Conservation (phyloP, 2,329 filamentous ascomycete genomes). For the Aciculosporium take region DNA sequence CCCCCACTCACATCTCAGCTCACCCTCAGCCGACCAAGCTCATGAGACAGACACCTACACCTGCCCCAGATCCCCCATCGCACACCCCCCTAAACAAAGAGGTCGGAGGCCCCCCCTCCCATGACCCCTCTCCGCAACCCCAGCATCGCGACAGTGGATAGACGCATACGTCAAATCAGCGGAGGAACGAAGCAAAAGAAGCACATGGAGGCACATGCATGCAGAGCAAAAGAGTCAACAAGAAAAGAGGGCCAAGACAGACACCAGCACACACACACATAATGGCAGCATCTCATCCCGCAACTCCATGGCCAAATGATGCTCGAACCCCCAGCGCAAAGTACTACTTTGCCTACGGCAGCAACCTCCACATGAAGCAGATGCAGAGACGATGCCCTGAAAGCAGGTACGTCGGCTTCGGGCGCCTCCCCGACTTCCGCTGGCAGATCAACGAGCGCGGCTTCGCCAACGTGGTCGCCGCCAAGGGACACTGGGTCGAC, state of each 20-base stretch:
- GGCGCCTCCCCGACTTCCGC: conserved; percentile 22
- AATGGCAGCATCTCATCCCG: not conserved
- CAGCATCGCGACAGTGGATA: not conserved
- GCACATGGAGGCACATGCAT: not conserved
- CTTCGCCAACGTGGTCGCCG: conserved; percentile 27
- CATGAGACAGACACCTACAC: not conserved
- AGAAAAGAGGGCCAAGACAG: too few species aligned
- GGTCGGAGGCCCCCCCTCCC: not conserved
- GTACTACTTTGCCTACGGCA: conserved; percentile 33
- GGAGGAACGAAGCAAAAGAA: not conserved
- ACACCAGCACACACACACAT: not conserved
- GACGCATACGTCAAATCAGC: not conserved
- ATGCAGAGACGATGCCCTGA: conserved; percentile 30
- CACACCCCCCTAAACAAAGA: not conserved
- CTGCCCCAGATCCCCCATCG: not conserved
- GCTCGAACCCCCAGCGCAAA: conserved; percentile 9
- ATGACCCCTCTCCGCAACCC: not conserved
- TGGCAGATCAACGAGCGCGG: conserved; percentile 35
- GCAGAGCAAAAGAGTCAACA: not conserved
- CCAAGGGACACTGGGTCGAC: conserved; percentile 22
- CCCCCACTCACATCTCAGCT: too few species aligned
- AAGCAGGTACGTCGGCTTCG: conserved; percentile 25
- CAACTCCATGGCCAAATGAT: not conserved
- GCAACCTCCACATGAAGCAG: conserved; percentile 29
- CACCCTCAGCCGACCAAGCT: not conserved